Percentiles rank a stretch among this genome's conserved stretches.
Conservation (phyloP, 495 filamentous ascomycete species). For the Tuber indicum region DNA sequence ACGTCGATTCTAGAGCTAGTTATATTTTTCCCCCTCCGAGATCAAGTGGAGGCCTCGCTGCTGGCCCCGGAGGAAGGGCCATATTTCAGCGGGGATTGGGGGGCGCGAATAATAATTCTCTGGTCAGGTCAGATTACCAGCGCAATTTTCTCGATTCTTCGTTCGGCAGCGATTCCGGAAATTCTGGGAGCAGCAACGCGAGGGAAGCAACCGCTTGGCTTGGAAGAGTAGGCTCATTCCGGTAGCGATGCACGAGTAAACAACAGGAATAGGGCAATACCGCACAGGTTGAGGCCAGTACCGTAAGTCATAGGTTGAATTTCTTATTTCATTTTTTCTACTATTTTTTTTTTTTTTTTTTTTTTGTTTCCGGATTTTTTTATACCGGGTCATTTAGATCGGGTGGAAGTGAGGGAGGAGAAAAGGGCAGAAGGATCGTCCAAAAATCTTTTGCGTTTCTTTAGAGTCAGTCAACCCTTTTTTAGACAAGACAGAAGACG, state of each 20-base stretch:
- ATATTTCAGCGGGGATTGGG: background rate
- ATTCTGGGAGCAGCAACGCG: background rate
- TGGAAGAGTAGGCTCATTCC: background rate
- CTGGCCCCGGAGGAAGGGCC: background rate
- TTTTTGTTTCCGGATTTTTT: background rate
- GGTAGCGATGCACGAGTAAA: background rate
- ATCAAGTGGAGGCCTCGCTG: background rate
- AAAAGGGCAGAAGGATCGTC: background rate
- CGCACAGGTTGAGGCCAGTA: background rate
- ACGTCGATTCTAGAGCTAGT: background rate
- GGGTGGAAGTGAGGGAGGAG: background rate
- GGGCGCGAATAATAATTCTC: background rate
- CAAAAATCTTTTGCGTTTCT: background rate
- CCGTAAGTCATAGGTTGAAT: background rate
- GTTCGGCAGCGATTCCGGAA: background rate
- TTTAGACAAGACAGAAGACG: background rate
- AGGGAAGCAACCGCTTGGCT: background rate
- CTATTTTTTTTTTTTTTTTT: background rate
- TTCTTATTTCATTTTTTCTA: background rate
- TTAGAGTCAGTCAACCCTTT: background rate
- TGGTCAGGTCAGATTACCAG: background rate
- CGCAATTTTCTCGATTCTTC: background rate
- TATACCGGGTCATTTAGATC: background rate
- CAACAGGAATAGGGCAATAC: background rate
- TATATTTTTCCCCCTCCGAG: background rate